Conservation (phyloP, 495 filamentous ascomycete species). For the Immersiella caudata region DNA sequence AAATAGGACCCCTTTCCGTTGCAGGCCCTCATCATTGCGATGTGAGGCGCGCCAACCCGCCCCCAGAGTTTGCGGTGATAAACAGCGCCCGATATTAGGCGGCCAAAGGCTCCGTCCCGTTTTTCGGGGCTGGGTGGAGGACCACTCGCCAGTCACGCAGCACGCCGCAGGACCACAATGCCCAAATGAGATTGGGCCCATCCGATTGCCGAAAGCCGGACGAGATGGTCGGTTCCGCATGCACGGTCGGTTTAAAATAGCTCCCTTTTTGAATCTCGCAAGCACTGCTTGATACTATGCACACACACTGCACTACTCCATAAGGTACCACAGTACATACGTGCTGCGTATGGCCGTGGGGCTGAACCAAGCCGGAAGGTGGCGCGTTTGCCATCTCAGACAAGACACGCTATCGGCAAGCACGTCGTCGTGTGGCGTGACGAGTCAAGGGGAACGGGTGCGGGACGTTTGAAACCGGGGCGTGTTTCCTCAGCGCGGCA, state of each 20-base stretch:
- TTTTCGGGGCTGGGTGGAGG: constrained; percentile 8
- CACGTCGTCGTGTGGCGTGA: constrained; percentile 4
- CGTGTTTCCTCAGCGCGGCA: constrained; percentile 19
- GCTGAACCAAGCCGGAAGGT: not conserved
- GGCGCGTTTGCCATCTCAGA: not conserved
- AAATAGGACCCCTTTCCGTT: constrained; percentile 8
- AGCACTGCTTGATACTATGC: not conserved
- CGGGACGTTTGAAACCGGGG: constrained; percentile 23
- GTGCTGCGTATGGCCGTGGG: not conserved
- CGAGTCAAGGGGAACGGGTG: not conserved
- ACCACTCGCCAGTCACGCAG: not conserved
- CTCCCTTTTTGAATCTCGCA: not conserved
- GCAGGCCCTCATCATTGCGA: not conserved
- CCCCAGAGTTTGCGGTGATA: constrained; percentile 15
- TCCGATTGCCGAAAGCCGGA: constrained; percentile 34
- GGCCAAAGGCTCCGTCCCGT: constrained; percentile 17
- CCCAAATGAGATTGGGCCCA: constrained; percentile 20
- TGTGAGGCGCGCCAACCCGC: constrained; percentile 13
- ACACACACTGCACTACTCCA: no score
- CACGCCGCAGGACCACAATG: not conserved
- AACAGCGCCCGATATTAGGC: constrained; percentile 13
- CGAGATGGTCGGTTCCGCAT: constrained; percentile 24
- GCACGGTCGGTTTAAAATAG: constrained; percentile 22
- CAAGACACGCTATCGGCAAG: not conserved
- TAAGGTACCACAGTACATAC: no score